phyloP scores from a whole-genome alignment of 495 filamentous ascomycete genomes.

The Aspergillus incahuasiensis region DNA sequence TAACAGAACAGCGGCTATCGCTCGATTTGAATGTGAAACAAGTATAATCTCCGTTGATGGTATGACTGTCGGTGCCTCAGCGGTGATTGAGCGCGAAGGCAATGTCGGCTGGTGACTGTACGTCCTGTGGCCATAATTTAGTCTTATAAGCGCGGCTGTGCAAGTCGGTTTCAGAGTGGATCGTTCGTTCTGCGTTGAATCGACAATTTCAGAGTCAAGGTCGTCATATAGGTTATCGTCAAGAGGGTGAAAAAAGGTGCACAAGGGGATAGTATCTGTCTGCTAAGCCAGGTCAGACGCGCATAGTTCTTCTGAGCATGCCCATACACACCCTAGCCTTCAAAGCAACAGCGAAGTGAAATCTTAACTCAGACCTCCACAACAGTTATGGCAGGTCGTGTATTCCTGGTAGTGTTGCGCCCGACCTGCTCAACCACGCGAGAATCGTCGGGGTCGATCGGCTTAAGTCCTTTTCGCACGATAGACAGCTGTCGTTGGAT shows the following conservation, averaged over 20 bases:
- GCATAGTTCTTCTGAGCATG: background rate
- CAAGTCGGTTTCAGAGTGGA: background rate
- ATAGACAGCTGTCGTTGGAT: conserved; percentile 9
- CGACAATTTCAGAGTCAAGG: background rate
- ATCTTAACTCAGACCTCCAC: background rate
- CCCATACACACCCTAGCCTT: background rate
- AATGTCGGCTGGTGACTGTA: background rate
- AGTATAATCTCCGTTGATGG: background rate
- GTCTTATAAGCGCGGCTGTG: background rate
- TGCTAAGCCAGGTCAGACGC: background rate
- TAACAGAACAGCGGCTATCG: background rate
- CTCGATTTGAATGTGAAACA: background rate
- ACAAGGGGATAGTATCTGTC: background rate
- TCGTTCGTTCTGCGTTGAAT: background rate
- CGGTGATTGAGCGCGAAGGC: background rate
- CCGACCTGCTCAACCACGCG: background rate
- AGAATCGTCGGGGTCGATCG: background rate
- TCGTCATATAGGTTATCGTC: background rate
- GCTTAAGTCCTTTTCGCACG: background rate
- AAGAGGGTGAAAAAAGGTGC: background rate
- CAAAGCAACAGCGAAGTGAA: background rate
- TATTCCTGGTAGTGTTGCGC: background rate
- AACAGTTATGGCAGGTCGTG: background rate
- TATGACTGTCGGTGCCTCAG: background rate
- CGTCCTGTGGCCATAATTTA: conserved; percentile 1